These are phyloP conservation scores for Anisodus acutangulus DNA, from an alignment of 257 asterid genomes.

Conservation along the genomic window DNA sequence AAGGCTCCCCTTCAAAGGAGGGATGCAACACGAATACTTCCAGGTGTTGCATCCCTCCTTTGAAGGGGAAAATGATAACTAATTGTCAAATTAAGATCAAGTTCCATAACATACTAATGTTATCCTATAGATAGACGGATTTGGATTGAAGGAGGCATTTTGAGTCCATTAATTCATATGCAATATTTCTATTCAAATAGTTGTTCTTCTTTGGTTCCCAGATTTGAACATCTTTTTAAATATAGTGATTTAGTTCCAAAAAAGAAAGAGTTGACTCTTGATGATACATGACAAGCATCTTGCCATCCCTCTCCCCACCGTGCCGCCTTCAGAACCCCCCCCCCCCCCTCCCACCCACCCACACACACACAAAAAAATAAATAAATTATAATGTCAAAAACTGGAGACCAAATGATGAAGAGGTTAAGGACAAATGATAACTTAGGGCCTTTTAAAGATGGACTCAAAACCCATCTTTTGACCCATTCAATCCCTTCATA, in stretches of 20 bases:
- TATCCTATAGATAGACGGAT: neutral
- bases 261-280: neutral
- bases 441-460: neutral
- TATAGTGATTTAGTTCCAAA: neutral
- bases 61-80: neutral
- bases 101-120: neutral
- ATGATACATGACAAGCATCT: neutral
- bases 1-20: too few relatives aligned
- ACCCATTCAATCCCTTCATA: too few relatives aligned
- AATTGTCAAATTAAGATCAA: neutral
- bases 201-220: neutral
- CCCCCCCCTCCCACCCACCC: neutral
- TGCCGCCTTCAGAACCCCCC: neutral
- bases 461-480: too few relatives aligned
- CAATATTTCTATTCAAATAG: neutral
- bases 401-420: neutral
- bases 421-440: neutral
- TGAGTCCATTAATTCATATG: neutral
- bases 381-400: neutral
- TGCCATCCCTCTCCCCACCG: neutral
- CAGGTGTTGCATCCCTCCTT: too few relatives aligned
- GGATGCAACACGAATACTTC: too few relatives aligned
- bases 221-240: neutral
- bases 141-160: neutral
- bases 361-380: too few relatives aligned